Evolutionary conservation across 164 flowering plant genomes (phyloP), one percentile per base, ranked within the genome.

Genomic region (Aristolochia fimbriata): DNA sequence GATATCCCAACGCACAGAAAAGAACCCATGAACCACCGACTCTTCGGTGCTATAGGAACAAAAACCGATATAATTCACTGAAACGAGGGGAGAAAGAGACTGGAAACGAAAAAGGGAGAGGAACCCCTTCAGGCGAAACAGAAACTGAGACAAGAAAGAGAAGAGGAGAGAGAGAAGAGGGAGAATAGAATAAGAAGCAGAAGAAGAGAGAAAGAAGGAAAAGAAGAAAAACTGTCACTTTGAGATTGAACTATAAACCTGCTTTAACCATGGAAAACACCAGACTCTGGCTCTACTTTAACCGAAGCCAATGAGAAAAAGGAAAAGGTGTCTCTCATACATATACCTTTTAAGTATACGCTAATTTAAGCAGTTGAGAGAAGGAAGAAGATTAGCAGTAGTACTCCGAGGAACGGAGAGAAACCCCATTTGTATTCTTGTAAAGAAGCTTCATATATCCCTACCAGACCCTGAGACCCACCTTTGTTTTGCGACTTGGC

Each of bases 241-340:
- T 51, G 49, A 54, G 77, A 19, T 71, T 53, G 80, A 73, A 73
- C 72, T 77, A 79, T 77, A 80, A 77, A 81, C 70, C 68, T 59
- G 68, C 83, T 83, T 86, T 79, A 80, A 72, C 72, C 71, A 70
- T 67, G 65, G 55, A 75, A 77, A 74, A 74, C 76, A 80, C 68
- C 78, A 75, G 78, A 80, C 71, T 67, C n/a, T 77, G 63, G 64
- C 68, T 69, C 80, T 24, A 76, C 91, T 83, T 87, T 87, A 84
- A 85, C 88, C 66, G 95, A 80, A 85, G 74, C 66, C 68, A 63
- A 68, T 61, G 74, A 63, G 74, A 68, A 64, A 85, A 83, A 83
- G 80, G 66, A 75, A 87, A 82, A 80, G 81, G 51, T 69, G 60
- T 59, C 59, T 37, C 49, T 16, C 68, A 67, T 62, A 64, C 68